Evolutionary conservation across 1,284 basidiomycete species (phyloP).

Genomic region (Puccinia coronata): DNA sequence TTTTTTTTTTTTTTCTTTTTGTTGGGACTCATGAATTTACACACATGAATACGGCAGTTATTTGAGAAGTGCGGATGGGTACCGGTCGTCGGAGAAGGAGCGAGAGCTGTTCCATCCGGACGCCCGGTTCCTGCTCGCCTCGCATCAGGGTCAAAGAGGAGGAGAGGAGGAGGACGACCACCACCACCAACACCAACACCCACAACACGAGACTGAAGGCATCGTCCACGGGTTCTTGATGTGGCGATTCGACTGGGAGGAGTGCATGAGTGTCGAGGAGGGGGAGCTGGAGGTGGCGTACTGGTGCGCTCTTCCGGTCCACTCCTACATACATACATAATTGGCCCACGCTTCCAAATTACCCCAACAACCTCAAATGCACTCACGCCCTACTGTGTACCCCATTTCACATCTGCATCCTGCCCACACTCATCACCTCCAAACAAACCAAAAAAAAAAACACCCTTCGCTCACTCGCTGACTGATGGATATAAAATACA

Average conservation of each 20-base stretch:
- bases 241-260: conserved; percentile 72
- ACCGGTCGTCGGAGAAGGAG: conserved; percentile 66
- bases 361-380: no score
- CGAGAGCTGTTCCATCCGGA: conserved; percentile 66
- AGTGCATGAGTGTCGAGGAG: conserved; percentile 56
- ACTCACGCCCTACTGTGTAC: conserved; percentile 14
- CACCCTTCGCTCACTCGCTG: no score
- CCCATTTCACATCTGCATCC: no score
- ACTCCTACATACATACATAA: neutral
- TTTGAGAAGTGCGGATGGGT: conserved; percentile 59
- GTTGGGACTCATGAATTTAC: no score
- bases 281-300: conserved; percentile 65
- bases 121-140: conserved; percentile 65
- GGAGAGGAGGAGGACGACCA: neutral
- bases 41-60: no score
- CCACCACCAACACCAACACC: no score
- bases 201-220: no score
- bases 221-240: conserved; percentile 65
- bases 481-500: no score
- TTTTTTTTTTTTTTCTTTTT: no score
- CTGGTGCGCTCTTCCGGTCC: conserved; percentile 63
- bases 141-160: conserved; percentile 49
- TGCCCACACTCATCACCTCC: no score
- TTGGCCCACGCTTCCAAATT: neutral
- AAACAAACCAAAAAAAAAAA: no score